Evolutionary conservation across 1,139 yeast species (phyloP).

Genomic region (Suhomyces chickasaworum): DNA sequence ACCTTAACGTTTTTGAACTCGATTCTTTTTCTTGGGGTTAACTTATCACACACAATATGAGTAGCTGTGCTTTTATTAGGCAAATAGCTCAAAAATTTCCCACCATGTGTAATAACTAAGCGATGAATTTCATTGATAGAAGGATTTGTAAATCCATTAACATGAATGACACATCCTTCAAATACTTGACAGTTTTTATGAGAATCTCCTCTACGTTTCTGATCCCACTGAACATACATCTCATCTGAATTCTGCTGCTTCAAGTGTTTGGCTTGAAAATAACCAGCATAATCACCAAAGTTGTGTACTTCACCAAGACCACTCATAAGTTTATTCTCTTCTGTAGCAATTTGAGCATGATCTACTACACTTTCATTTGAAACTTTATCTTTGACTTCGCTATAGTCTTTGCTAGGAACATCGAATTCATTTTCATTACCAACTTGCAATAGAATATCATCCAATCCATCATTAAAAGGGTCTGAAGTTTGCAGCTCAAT

Average conservation of each 20-base stretch:
- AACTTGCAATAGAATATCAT: conserved; percentile 22
- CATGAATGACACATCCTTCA: conserved; percentile 63
- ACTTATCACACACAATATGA: conserved; percentile 76
- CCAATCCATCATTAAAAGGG: conserved; percentile 47
- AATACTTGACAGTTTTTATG: conserved; percentile 45
- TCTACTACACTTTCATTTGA: conserved; percentile 14
- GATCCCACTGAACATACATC: conserved; percentile 52
- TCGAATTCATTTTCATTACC: too few relatives aligned
- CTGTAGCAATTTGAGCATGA: neutral
- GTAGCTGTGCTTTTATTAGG: conserved; percentile 74
- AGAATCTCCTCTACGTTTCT: conserved; percentile 32
- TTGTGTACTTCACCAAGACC: conserved; percentile 39
- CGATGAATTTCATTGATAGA: conserved; percentile 71
- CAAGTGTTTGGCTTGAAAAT: conserved; percentile 63
- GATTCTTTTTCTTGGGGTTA: conserved; percentile 73
- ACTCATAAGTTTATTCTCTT: neutral
- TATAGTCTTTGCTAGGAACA: too few relatives aligned
- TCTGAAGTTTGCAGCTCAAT: conserved; percentile 26
- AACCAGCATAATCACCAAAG: conserved; percentile 73
- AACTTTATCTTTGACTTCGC: conserved; percentile 16
- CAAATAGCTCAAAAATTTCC: conserved; percentile 68
- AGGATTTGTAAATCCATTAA: conserved; percentile 86
- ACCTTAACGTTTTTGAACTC: conserved; percentile 72
- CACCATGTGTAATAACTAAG: conserved; percentile 76
- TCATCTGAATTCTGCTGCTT: conserved; percentile 73